These are phyloP conservation scores for Multifurca ochricompacta DNA, from an alignment of 768 basidiomycete species.

Conservation along the genomic window DNA sequence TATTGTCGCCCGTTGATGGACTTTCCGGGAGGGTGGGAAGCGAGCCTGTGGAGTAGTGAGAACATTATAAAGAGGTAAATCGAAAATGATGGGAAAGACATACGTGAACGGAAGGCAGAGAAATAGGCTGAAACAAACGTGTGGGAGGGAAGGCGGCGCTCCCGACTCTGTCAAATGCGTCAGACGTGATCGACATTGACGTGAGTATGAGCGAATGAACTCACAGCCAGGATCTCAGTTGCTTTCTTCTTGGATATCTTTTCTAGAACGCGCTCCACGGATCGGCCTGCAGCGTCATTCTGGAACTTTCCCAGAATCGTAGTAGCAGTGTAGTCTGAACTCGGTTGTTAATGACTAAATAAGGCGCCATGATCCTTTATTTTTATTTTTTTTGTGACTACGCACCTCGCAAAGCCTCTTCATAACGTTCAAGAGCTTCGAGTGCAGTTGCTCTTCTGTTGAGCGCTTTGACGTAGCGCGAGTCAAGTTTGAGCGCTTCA, in stretches of 20 bases:
- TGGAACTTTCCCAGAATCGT: constrained; percentile 93
- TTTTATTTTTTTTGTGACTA: constrained; percentile 3
- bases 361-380: not conserved
- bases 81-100: constrained; percentile 26
- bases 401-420: constrained; percentile 76
- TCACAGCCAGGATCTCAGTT: constrained; percentile 59
- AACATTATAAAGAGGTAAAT: not conserved
- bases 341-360: not conserved
- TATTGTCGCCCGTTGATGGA: constrained; percentile 75
- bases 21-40: constrained; percentile 65
- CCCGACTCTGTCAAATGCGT: constrained; percentile 44
- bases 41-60: constrained; percentile 37
- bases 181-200: not conserved
- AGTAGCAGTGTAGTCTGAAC: constrained; percentile 86
- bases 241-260: constrained; percentile 69
- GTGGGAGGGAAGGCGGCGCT: constrained; percentile 76
- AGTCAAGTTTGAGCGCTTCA: constrained; percentile 75
- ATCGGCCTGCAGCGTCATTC: constrained; percentile 64
- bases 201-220: constrained; percentile 22
- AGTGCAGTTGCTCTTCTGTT: constrained; percentile 84
- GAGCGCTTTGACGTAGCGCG: constrained; percentile 80
- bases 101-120: constrained; percentile 89
- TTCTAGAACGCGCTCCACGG: constrained; percentile 92
- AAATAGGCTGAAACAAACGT: constrained; percentile 96
- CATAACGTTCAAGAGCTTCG: constrained; percentile 64